Base-by-base conservation (phyloP, 257 asterid species). In the Scutellaria minor region DNA sequence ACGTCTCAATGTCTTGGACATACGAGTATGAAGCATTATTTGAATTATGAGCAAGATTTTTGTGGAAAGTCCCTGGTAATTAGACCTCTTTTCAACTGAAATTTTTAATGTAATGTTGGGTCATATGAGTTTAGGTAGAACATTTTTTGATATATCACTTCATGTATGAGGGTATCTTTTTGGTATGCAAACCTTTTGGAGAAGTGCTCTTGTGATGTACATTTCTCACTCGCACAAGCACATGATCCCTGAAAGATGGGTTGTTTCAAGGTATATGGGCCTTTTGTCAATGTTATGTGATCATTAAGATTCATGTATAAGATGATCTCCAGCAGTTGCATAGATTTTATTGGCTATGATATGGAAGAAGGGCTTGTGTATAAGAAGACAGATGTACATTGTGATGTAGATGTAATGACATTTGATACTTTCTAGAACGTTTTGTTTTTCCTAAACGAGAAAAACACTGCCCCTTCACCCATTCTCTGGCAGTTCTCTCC, bases 181-280 rank as follows among this genome's bases (percentile, higher is more conserved):
- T 35, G 4, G 56, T 69, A 12, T 69, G 56, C 42, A 41, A 68
- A 41, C 40, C 15, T 74, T 24, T 42, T 65, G 27, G 31, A 54
- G 15, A 54, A 15, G 44, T 74, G 14, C 67, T 74, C 45, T 12
- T 68, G 57, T 22, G 18, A 13, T 48, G 55, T 51, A 7, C 44
- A 45, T 20, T 44, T 27, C 48, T 44, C 41, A 15, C 63, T 35
- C 40, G 6, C 13, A 9, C 47, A 9, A 46, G 42, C 45, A 24
- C 11, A 64, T 47, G 14, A 46, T 12, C 45, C 70, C 31, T 1
- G 55, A 45, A 7, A 6, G 27, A 10, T 65, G 51, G 45, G 39
- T 46, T 4, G 35, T 42, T 35, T 45, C 15, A 22, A 64, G 42
- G 18, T 64, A 42, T 5, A 9, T 8, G 24, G n/a, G 11, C 39